Base-by-base conservation (phyloP, 2,329 filamentous ascomycete genomes). In the Colletotrichum musicola region DNA sequence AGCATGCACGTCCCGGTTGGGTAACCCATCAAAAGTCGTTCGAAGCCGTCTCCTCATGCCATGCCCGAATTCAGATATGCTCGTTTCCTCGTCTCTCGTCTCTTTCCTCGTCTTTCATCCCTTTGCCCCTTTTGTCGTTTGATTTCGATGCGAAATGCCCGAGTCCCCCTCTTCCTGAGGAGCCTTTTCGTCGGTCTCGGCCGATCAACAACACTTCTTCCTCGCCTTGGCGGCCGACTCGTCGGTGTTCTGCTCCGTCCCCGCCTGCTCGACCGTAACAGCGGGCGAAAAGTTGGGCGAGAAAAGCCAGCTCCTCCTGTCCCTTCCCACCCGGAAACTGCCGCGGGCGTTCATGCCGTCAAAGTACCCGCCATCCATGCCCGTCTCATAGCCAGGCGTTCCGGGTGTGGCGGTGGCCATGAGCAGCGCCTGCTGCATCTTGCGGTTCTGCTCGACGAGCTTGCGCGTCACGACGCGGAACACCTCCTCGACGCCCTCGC, bases 401-500 rank as follows among this genome's bases (percentile, higher is more conserved):
- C 84, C 84, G 0, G 85, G 84, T 0, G 83, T 81, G 4, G 85
- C 84, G 1, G 85, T 86, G 16, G 87, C 88, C n/a, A 84, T 82
- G 2, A 87, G 76, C 62, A 89, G 79, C 10, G 86, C 87, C 72
- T 88, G 86, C 78, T 89, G 87, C 77, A 89, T 86, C 81, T 87
- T 88, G 73, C 87, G 85, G 76, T 89, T 89, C 81, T 89, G 87
- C 79, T 89, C 88, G 72, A 89, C 88, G 64, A 90, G 84, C 77
- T 90, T 90, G 68, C 88, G 81, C 42, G 87, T 86, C 14, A 90
- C 87, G 49, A 89, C 88, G 20, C 95, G 88, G 75, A 98, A 98
- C 0, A 99, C 94, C 80, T 98, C 96, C 74, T 98, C 96, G 18
- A 99, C 95, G 18, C 95, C 95, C 83, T 98, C 95, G 64, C 95